phyloP scores from a whole-genome alignment of 495 filamentous ascomycete species.

The Apiosordaria backusii region DNA sequence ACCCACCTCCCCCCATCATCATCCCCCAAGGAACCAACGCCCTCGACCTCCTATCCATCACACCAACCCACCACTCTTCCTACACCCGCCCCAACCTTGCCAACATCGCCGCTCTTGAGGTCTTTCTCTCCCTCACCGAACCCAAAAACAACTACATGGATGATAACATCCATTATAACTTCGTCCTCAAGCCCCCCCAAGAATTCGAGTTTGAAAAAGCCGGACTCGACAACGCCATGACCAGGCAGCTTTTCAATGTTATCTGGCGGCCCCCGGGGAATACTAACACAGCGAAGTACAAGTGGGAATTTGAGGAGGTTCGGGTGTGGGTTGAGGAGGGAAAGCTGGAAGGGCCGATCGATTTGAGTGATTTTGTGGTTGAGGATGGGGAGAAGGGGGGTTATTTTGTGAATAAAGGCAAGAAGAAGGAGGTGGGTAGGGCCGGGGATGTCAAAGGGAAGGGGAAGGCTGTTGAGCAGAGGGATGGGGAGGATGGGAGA shows the following conservation, averaged over 20 bases:
- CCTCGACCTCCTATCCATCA: not conserved
- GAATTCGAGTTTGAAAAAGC: not conserved
- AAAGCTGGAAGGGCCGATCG: conserved; percentile 19
- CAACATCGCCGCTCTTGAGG: not conserved
- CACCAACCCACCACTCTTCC: not conserved
- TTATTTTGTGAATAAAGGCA: not conserved
- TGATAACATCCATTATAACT: not conserved
- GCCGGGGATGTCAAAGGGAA: too few relatives aligned
- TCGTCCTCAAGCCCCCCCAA: not conserved
- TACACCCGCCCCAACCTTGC: not conserved
- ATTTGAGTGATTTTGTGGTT: conserved; percentile 25
- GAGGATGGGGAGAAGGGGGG: conserved; percentile 8
- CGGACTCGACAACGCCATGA: not conserved
- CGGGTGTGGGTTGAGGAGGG: conserved; percentile 14
- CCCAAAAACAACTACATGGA: not conserved
- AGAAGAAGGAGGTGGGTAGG: too few relatives aligned
- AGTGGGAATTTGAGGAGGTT: conserved; percentile 23
- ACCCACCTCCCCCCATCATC: not conserved
- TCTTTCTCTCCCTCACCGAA: not conserved
- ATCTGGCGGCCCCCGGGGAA: not conserved
- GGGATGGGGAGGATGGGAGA: too few relatives aligned
- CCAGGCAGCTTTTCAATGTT: not conserved
- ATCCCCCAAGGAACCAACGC: not conserved
- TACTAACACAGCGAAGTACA: not conserved
- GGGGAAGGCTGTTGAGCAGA: not conserved